Conservation (phyloP, 2,329 filamentous ascomycete species). For the Fusarium sarcochroum region DNA sequence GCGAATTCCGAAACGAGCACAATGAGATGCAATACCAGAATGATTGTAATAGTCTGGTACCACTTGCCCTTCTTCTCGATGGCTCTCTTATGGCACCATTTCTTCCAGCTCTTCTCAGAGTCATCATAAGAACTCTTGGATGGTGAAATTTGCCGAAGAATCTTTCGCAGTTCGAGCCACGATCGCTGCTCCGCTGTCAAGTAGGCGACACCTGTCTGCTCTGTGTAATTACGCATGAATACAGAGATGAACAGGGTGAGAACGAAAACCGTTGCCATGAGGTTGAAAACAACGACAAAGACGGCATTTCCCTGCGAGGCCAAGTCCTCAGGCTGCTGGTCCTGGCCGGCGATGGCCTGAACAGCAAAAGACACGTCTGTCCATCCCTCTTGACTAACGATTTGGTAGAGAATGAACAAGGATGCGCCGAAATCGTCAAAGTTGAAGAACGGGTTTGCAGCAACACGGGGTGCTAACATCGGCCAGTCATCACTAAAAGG, state of each 20-base stretch:
- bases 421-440: slow-evolving; percentile 97
- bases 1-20: slow-evolving; percentile 90
- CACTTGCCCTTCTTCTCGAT: slow-evolving; percentile 94
- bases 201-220: slow-evolving; percentile 97
- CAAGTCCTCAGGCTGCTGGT: slow-evolving; percentile 78
- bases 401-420: slow-evolving; percentile 97
- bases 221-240: slow-evolving; percentile 99
- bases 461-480: slow-evolving; percentile 85
- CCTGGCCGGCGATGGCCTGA: slow-evolving; percentile 83
- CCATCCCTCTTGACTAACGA: slow-evolving; percentile 99
- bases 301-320: slow-evolving; percentile 86
- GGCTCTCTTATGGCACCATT: slow-evolving; percentile 95
- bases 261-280: slow-evolving; percentile 95
- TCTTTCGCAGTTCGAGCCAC: slow-evolving; percentile 94
- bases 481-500: slow-evolving; percentile 84
- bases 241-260: slow-evolving; percentile 98
- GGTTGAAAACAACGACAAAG: slow-evolving; percentile 97
- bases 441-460: slow-evolving; percentile 85
- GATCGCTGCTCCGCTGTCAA: slow-evolving; percentile 95
- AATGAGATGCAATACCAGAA: slow-evolving; percentile 86
- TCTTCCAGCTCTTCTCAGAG: slow-evolving; percentile 82
- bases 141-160: slow-evolving; percentile 91
- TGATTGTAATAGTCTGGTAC: slow-evolving; percentile 84
- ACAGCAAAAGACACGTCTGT: slow-evolving; percentile 89
- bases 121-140: slow-evolving; percentile 91